A percentile compares a stretch with the other conserved stretches of the same genome.
phyloP scores from a whole-genome alignment of 345 rosid species.

The Boechera retrofracta region DNA sequence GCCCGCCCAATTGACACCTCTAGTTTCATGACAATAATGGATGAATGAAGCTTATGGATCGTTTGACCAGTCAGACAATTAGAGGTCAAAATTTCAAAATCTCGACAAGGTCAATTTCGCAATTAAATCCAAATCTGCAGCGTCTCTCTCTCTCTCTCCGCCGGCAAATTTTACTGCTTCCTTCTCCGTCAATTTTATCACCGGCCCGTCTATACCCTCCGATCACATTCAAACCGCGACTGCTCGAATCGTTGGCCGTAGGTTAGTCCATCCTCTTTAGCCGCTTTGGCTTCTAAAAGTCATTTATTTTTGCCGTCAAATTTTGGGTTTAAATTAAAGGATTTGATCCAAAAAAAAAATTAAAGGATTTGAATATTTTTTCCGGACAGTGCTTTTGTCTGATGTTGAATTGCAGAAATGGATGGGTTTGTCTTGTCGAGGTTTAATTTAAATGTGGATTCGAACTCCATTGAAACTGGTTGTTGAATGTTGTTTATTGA shows the following conservation, averaged over 20 bases:
- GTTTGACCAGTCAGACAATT: background rate
- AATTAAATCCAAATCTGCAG: constrained; percentile 28
- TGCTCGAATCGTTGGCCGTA: background rate
- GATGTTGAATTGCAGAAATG: background rate
- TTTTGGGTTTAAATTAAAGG: background rate
- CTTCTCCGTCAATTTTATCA: constrained; percentile 35
- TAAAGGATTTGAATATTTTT: background rate
- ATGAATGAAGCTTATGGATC: background rate
- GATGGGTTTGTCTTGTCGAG: background rate
- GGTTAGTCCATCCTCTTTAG: constrained; percentile 3
- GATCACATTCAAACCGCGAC: background rate
- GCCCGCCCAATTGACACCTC: too few relatives aligned
- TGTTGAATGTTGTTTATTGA: background rate
- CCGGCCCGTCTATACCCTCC: background rate
- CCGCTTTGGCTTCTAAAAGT: constrained; percentile 16
- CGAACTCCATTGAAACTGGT: background rate
- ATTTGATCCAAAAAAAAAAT: too few relatives aligned
- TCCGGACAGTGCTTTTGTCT: background rate
- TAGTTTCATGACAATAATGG: background rate
- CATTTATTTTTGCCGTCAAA: background rate
- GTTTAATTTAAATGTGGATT: background rate
- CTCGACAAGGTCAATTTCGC: constrained; percentile 19
- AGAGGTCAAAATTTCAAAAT: background rate
- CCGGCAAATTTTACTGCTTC: constrained; percentile 28
- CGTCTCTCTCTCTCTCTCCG: constrained; percentile 1